phyloP scores from a whole-genome alignment of 495 filamentous ascomycete species.

The Penicillium taxi region DNA sequence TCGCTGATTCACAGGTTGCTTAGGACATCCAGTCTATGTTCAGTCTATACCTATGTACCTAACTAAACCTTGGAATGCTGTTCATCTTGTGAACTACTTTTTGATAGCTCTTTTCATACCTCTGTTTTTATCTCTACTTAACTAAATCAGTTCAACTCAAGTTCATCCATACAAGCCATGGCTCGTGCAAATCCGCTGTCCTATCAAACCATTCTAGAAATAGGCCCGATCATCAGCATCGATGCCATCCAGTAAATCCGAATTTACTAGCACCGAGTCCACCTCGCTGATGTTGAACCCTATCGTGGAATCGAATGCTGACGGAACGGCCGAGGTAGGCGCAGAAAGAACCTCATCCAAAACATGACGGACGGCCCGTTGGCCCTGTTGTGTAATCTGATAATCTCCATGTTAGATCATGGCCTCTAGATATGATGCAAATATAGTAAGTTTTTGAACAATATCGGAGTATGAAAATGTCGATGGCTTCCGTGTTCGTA shows the following conservation, averaged over 20 bases:
- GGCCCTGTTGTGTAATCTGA: conserved; percentile 14
- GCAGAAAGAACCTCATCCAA: conserved; percentile 22
- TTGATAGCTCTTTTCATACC: too few species aligned
- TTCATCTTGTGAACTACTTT: too few species aligned
- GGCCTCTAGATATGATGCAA: conserved; percentile 25
- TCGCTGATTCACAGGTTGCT: too few species aligned
- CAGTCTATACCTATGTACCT: too few species aligned
- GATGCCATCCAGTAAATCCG: conserved; percentile 5
- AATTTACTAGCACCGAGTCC: not conserved
- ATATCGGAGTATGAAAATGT: conserved; percentile 45
- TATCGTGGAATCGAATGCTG: not conserved
- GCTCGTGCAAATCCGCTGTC: conserved; percentile 1
- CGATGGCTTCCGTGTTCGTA: not conserved
- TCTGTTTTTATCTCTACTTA: too few species aligned
- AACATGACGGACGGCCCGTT: conserved; percentile 16
- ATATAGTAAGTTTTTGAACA: conserved; percentile 53
- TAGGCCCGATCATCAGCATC: conserved; percentile 8
- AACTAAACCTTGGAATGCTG: too few species aligned
- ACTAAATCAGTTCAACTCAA: not conserved
- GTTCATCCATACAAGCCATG: conserved; percentile 2
- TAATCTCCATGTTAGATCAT: conserved; percentile 19
- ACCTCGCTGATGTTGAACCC: not conserved
- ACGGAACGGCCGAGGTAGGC: not conserved
- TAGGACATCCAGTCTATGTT: too few species aligned
- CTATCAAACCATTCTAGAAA: conserved; percentile 3